Percentiles rank a stretch among this genome's conserved stretches.
Conservation (phyloP, 768 basidiomycete genomes). For the Hericium alpestre region DNA sequence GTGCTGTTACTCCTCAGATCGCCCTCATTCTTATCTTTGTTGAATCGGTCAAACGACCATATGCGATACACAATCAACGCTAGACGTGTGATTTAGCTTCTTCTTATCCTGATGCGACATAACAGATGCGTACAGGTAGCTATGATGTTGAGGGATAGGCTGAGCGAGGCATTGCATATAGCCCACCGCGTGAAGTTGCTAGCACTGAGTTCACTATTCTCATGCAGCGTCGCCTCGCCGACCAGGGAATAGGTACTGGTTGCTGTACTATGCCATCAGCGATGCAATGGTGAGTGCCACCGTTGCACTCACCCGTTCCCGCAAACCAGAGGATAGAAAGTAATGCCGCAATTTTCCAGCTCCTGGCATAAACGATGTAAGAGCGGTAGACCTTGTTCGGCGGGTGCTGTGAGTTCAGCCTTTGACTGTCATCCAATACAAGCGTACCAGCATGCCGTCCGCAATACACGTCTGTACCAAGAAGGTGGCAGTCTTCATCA, state of each 20-base stretch:
- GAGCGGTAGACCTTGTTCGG: slow-evolving; percentile 13
- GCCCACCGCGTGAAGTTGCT: not conserved
- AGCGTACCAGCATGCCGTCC: slow-evolving; percentile 30
- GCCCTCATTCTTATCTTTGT: not conserved
- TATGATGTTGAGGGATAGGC: not conserved
- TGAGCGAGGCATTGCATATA: not conserved
- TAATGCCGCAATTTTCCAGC: slow-evolving; percentile 10
- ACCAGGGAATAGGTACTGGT: slow-evolving; percentile 1
- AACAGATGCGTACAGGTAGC: not conserved
- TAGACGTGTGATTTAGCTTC: not conserved
- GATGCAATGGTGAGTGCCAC: too few species aligned
- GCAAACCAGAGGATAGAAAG: slow-evolving; percentile 16
- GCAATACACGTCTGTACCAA: slow-evolving; percentile 33
- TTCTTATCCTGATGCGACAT: too few species aligned
- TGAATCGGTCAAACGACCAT: not conserved
- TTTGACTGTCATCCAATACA: too few species aligned
- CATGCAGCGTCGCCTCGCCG: slow-evolving; percentile 1
- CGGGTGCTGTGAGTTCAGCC: too few species aligned
- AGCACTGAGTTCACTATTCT: not conserved
- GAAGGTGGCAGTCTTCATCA: slow-evolving; percentile 31
- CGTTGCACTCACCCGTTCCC: slow-evolving; percentile 1
- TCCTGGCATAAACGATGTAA: slow-evolving; percentile 15
- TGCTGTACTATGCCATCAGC: not conserved
- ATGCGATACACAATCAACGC: not conserved
- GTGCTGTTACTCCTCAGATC: not conserved